Evolutionary conservation across 805 yeast species (phyloP).

Genomic region (Wickerhamiella vanderwaltii): DNA sequence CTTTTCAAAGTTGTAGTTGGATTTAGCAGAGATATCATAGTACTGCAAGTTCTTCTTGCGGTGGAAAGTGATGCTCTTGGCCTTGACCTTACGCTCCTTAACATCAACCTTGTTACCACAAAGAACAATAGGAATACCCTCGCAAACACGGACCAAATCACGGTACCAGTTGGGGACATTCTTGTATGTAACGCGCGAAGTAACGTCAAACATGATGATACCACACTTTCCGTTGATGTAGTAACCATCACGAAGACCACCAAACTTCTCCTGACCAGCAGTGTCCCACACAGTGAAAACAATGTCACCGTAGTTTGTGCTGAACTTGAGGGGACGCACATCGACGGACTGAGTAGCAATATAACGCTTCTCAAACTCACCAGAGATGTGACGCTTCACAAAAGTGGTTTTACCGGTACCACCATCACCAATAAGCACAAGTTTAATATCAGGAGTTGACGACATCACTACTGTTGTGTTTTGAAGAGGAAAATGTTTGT

Average conservation of each 20-base stretch:
- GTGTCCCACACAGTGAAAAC: slow-evolving; percentile 99
- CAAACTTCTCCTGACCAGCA: slow-evolving; percentile 99
- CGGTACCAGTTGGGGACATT: slow-evolving; percentile 99
- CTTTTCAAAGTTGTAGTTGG: slow-evolving; percentile 98
- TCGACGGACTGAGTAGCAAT: slow-evolving; percentile 99
- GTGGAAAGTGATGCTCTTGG: slow-evolving; percentile 99
- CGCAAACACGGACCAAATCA: slow-evolving; percentile 98
- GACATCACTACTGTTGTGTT: not conserved
- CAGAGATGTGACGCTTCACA: slow-evolving; percentile 96
- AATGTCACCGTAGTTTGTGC: slow-evolving; percentile 97
- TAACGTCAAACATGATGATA: slow-evolving; percentile 98
- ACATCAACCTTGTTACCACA: slow-evolving; percentile 99
- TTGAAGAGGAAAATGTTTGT: slow-evolving; percentile 1
- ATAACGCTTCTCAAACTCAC: slow-evolving; percentile 98
- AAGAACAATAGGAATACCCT: slow-evolving; percentile 96
- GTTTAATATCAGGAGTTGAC: slow-evolving; percentile 78
- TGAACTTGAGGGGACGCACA: slow-evolving; percentile 96
- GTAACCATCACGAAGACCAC: slow-evolving; percentile 99
- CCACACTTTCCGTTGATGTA: slow-evolving; percentile 99
- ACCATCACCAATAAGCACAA: slow-evolving; percentile 99
- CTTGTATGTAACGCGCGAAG: slow-evolving; percentile 98
- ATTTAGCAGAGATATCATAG: slow-evolving; percentile 98
- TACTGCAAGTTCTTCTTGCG: slow-evolving; percentile 99
- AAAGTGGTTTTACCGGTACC: slow-evolving; percentile 99
- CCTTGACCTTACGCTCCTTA: slow-evolving; percentile 99